Percentiles rank a stretch among this genome's conserved stretches.
phyloP scores from a whole-genome alignment of 345 rosid genomes.

The Erodium maritimum region DNA sequence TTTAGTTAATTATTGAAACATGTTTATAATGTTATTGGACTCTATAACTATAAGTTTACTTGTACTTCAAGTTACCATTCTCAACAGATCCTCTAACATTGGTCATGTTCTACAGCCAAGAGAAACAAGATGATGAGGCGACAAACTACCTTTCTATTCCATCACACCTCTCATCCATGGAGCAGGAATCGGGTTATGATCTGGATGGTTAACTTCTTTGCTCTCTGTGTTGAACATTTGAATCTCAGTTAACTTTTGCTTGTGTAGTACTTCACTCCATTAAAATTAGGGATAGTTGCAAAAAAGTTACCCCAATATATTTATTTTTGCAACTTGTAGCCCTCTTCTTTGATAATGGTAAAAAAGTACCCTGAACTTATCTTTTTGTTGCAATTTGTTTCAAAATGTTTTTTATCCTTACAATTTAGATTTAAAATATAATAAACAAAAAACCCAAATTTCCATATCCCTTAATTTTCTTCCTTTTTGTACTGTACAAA shows the following conservation, averaged over 20 bases:
- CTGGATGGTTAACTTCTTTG: constrained; percentile 61
- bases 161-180: constrained; percentile 94
- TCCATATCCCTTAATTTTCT: too few species aligned
- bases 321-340: too few species aligned
- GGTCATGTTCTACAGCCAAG: constrained; percentile 35
- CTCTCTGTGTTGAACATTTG: background rate
- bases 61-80: background rate
- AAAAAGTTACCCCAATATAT: too few species aligned
- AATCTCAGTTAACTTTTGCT: background rate
- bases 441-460: too few species aligned
- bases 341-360: too few species aligned
- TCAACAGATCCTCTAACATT: constrained; percentile 3
- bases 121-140: constrained; percentile 53
- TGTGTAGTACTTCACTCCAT: too few species aligned
- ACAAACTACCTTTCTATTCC: constrained; percentile 78
- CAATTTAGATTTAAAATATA: too few species aligned
- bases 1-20: background rate
- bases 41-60: background rate
- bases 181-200: constrained; percentile 74
- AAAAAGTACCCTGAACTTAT: too few species aligned
- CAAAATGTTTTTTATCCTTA: too few species aligned
- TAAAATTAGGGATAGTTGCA: background rate
- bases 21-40: background rate
- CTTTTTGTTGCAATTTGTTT: too few species aligned
- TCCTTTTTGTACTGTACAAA: too few species aligned